These are phyloP conservation scores for Candida buenavistaensis DNA, from an alignment of 1,139 yeast genomes.

Conservation along the genomic window DNA sequence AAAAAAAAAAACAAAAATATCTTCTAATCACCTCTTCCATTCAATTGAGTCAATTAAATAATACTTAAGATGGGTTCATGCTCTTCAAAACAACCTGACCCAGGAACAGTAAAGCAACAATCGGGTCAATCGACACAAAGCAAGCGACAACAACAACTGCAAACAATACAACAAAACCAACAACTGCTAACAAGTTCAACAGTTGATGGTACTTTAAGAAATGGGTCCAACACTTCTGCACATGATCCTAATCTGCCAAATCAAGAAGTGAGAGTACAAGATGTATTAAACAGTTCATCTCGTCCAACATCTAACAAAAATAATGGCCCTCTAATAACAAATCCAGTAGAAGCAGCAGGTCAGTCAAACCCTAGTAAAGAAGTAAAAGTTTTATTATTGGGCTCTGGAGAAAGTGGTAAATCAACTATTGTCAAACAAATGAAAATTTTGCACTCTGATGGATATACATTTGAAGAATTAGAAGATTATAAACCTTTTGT, in stretches of 20 bases:
- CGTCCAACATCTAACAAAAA: slow-evolving; percentile 6
- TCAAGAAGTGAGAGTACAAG: slow-evolving; percentile 2
- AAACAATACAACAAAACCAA: slow-evolving; percentile 10
- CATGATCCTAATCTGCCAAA: too few relatives aligned
- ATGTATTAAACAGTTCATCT: background rate
- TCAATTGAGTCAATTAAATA: background rate
- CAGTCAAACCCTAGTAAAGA: slow-evolving; percentile 29
- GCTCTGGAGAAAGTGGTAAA: slow-evolving; percentile 81
- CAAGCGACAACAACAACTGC: slow-evolving; percentile 16
- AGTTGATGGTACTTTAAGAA: slow-evolving; percentile 8
- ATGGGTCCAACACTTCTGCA: slow-evolving; percentile 4
- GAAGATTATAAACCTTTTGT: slow-evolving; percentile 70
- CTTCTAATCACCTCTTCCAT: too few relatives aligned
- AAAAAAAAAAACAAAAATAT: too few relatives aligned
- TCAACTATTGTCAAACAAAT: slow-evolving; percentile 76
- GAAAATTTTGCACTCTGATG: slow-evolving; percentile 71
- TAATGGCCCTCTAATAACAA: slow-evolving; percentile 3
- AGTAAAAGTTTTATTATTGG: slow-evolving; percentile 64
- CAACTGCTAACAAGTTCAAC: slow-evolving; percentile 3
- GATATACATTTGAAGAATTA: slow-evolving; percentile 63
- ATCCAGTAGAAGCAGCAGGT: slow-evolving; percentile 16
- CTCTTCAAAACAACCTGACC: slow-evolving; percentile 13
- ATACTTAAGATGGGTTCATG: slow-evolving; percentile 18
- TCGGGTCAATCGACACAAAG: slow-evolving; percentile 9
- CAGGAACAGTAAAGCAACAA: slow-evolving; percentile 6